Base-by-base conservation (phyloP, 441 rosid species). In the Adansonia gregorii region DNA sequence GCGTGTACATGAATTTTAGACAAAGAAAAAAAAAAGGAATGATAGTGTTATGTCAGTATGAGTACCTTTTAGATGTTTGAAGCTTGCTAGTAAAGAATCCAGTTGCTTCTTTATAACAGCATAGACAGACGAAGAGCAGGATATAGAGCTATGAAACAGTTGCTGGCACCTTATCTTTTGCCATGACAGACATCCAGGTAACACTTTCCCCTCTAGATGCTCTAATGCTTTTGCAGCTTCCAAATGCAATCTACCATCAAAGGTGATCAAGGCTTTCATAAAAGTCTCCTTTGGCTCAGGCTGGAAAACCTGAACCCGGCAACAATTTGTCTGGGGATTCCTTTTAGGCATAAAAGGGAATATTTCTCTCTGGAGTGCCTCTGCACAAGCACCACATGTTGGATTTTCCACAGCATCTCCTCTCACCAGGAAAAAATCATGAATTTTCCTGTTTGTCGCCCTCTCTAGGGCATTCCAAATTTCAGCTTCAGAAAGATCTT, bases 191-290 rank as follows among this genome's bases (percentile, higher is more conserved):
- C 86, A 87, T 76, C 91, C 93, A 73, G 89, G 89, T 77, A 90
- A 74, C 41, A 86, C 91, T 76, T 84, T 84, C 70, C 93, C 93
- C 72, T 87, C 86, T 65, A 93, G 74, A 79, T 88, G 91, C 87
- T 91, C 87, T 89, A 93, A 81, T 75, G 95, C 97, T 85, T 82
- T 88, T 56, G 93, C 92, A 73, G 95, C 95, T 84, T 91, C 93
- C 86, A 93, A 83, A 83, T 91, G 97, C 61, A 90, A 80, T 79
- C 92, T 85, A 77, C 93, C 93, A 81, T 91, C 97, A 56, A 91
- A 93, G 61, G 80, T 90, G 75, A 93, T 88, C 35, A 73, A 61
- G 19, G 94, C 93, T 83, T 73, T 83, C 83, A 81, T 82, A 75
- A 77, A 83, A 73, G 78, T 59, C 67, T 82, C 89, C 46, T 74